Evolutionary conservation across 2,329 filamentous ascomycete species (phyloP).

Genomic region (Dactylonectria macrodidyma): DNA sequence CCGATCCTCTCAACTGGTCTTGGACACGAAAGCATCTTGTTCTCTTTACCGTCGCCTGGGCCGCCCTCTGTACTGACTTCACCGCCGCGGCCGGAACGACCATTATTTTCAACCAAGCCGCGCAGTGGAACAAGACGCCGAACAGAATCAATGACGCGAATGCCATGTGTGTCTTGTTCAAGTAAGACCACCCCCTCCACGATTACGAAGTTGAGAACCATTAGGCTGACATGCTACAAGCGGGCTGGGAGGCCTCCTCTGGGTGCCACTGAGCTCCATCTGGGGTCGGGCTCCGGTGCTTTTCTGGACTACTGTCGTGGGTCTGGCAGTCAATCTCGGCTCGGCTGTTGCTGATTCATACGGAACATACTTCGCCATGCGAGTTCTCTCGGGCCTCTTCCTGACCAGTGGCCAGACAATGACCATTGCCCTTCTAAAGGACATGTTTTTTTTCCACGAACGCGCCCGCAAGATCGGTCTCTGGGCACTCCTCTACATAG

Average conservation of each 20-base stretch:
- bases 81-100: constrained; percentile 29
- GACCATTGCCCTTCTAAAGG: constrained; percentile 67
- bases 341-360: neutral
- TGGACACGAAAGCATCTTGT: constrained; percentile 34
- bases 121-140: constrained; percentile 23
- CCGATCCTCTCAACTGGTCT: constrained; percentile 39
- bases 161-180: constrained; percentile 18
- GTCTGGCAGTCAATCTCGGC: constrained; percentile 7
- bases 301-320: constrained; percentile 20
- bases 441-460: constrained; percentile 73
- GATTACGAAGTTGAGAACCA: neutral
- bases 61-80: constrained; percentile 33
- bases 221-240: neutral
- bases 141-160: constrained; percentile 22
- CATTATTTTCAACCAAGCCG: constrained; percentile 32
- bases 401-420: constrained; percentile 59
- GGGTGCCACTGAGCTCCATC: constrained; percentile 20
- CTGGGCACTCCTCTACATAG: constrained; percentile 59
- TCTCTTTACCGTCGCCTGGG: constrained; percentile 31
- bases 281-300: constrained; percentile 25
- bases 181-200: neutral
- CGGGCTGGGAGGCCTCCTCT: constrained; percentile 18
- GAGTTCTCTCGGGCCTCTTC: constrained; percentile 56
- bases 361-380: constrained; percentile 8
- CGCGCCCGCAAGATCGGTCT: constrained; percentile 65